Conservation (phyloP, 1,284 basidiomycete species). For the Heterobasidion irregulare region DNA sequence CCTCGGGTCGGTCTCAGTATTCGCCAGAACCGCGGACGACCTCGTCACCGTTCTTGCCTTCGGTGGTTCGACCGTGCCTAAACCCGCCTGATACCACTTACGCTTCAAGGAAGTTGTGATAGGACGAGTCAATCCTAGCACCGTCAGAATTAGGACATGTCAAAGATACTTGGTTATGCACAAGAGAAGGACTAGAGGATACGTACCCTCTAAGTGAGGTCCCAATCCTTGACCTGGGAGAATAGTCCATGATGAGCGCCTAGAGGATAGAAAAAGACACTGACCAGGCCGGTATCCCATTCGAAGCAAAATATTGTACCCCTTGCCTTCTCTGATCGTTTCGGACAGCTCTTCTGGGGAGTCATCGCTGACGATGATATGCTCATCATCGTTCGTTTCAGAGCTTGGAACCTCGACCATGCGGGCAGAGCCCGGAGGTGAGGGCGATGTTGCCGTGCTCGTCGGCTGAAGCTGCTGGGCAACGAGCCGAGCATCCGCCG, state of each 20-base stretch:
- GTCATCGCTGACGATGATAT: background rate
- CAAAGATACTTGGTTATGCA: slow-evolving; percentile 2
- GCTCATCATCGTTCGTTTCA: background rate
- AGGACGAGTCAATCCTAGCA: slow-evolving; percentile 7
- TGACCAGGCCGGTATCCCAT: slow-evolving; percentile 13
- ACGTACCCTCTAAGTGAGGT: slow-evolving; percentile 12
- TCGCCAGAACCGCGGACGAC: too few relatives aligned
- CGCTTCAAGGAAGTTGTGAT: slow-evolving; percentile 1
- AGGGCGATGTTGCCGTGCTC: background rate
- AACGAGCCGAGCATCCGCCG: background rate
- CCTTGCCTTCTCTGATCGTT: slow-evolving; percentile 4
- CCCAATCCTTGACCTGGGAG: slow-evolving; percentile 7
- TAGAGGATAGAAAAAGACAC: too few relatives aligned
- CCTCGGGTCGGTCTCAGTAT: too few relatives aligned
- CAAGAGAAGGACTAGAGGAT: slow-evolving; percentile 5
- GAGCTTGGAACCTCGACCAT: background rate
- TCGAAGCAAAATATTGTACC: slow-evolving; percentile 12
- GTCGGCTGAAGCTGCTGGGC: slow-evolving; percentile 1
- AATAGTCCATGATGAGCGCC: too few relatives aligned
- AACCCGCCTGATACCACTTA: background rate
- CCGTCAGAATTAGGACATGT: background rate
- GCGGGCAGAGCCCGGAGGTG: background rate
- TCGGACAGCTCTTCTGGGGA: background rate
- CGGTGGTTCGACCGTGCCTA: background rate
- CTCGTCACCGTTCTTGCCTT: too few relatives aligned